Base-by-base conservation (phyloP, 2,329 filamentous ascomycete genomes). In the Aspergillus ibericus region DNA sequence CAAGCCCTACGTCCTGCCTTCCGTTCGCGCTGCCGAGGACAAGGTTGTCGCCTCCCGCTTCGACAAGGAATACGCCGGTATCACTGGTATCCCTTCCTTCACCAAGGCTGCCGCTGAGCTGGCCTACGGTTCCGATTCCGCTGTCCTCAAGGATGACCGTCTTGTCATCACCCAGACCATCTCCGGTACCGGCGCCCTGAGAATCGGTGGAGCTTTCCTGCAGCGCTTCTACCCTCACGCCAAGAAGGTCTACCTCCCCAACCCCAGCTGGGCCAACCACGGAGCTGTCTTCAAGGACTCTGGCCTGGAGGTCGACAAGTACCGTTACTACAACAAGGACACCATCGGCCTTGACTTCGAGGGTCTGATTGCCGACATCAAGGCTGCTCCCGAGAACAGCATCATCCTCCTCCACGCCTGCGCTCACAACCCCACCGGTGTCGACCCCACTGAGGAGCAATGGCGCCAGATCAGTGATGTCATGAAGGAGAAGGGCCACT, bases 261-360 rank as follows among this genome's bases (percentile, higher is more conserved):
- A 83, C 58, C 95, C 95, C 53, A 96, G 92, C 70, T 99, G 95
- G 95, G 95, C 93, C 71, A 98, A 99, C 86, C 95, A 99, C 84
- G 91, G 87, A 75, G 93, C 93, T 65, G 91, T 99, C 78, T 98
- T 99, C 87, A 88, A 85, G 80, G 93, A 98, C 79, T 90, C 91
- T 32, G 92, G 93, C 58, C 85, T 99, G 66, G 85, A 91, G 79
- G 92, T 98, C 63, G 88, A 93, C 81, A 92, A 93, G 82, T 99
- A 99, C 85, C 86, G 91, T 71, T 99, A 99, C 88, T 99, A 98
- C 84, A 91, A 98, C 87, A 96, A 96, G 85, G 88, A 96, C 76
- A 98, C 93, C 73, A 98, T 97, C 75, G 93, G 93, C 57, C 89
- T 99, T 65, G 95, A 99, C 84, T 98, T 97, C 73, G 91, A 96